Base-by-base conservation (phyloP, 2,329 filamentous ascomycete genomes). In the Elsinoe necatrix region DNA sequence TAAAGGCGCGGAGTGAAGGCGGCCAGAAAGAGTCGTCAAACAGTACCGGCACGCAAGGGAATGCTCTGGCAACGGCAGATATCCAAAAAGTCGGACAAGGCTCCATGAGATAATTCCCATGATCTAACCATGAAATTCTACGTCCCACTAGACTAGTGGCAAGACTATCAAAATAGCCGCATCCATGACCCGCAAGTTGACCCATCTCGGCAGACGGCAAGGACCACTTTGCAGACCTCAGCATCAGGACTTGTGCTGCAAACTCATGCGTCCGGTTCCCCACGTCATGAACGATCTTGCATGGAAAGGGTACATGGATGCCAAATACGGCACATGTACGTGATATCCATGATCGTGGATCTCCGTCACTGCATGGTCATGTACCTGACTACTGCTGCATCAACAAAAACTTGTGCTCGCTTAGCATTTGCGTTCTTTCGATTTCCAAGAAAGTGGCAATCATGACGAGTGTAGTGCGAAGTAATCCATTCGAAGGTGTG, bases 401-500 rank as follows among this genome's bases (percentile, higher is more conserved):
- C 29, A 39, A 39, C 29, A 39, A 21, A 29, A 39, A 12, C 39
- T 39, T 52, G 16, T 18, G n/a, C 5, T 50, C 45, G 45, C 45
- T 50, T 50, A 20, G 25, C 2, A 16, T 18, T 31, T 14, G 45
- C 25, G 25, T 18, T 50, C 27, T 25, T 11, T 31, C 9, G 12
- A 12, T 43, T 43, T 43, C 16, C 39, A 50, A 50, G 45, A 34
- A 8, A 31, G 45, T 29, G 45, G 25, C 45, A 34, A 50, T 50
- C 45, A 50, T 50, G 45, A 50, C 45, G 45, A 50, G 14, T 20
- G 18, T 18, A 16, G 25, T 34, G 45, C 20, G 34, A 37, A 37
- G 20, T 37, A 25, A 34, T 16, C 16, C 9, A 5, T 25, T 16
- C 48, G 2, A 11, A 39, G 18, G 48, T 52, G 29, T 35, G 34